Evolutionary conservation across 805 yeast genomes (phyloP).

Genomic region (Pichia heedii): DNA sequence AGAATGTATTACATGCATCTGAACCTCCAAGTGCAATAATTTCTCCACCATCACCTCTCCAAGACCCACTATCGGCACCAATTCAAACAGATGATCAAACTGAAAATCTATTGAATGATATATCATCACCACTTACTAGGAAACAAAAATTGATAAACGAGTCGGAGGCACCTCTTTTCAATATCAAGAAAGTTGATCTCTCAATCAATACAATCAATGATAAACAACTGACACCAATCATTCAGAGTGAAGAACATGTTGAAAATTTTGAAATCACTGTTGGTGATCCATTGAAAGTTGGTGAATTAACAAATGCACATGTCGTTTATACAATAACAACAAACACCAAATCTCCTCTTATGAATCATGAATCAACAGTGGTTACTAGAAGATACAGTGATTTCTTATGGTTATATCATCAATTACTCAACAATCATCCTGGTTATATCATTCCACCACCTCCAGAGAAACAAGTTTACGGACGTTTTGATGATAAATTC

Average conservation of each 20-base stretch:
- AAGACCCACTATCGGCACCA: slow-evolving; percentile 20
- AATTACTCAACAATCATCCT: slow-evolving; percentile 76
- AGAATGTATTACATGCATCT: slow-evolving; percentile 25
- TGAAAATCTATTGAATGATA: slow-evolving; percentile 4
- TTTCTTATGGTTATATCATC: slow-evolving; percentile 90
- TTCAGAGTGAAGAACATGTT: slow-evolving; percentile 10
- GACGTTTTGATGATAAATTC: slow-evolving; percentile 84
- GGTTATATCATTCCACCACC: slow-evolving; percentile 94
- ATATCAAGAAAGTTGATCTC: slow-evolving; percentile 22
- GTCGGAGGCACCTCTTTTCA: slow-evolving; percentile 47
- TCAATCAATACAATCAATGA: not conserved
- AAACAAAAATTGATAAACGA: slow-evolving; percentile 11
- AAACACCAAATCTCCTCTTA: slow-evolving; percentile 36
- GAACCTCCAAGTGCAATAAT: not conserved
- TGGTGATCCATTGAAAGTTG: slow-evolving; percentile 87
- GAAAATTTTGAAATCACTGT: slow-evolving; percentile 56
- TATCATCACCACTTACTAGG: slow-evolving; percentile 26
- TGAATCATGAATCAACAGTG: slow-evolving; percentile 31
- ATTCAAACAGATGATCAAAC: not conserved
- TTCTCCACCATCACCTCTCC: not conserved
- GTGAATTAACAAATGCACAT: slow-evolving; percentile 82
- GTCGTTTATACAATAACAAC: slow-evolving; percentile 77
- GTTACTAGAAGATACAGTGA: slow-evolving; percentile 87
- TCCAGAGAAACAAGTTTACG: slow-evolving; percentile 87
- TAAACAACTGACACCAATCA: not conserved